Conservation (phyloP, 768 basidiomycete genomes). For the Coprinopsis cinerea region DNA sequence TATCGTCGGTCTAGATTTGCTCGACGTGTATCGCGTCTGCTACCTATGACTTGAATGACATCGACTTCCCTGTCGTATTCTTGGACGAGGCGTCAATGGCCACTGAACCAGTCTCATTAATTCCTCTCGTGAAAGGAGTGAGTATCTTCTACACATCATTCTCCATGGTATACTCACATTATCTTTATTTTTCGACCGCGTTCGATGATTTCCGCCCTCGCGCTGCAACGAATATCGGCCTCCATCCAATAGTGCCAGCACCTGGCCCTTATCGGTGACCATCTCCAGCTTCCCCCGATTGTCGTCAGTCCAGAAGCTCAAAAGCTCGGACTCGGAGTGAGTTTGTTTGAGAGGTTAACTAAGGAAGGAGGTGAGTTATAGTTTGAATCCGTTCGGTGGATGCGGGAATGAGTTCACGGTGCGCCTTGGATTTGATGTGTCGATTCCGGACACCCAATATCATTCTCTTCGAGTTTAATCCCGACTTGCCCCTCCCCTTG, state of each 20-base stretch:
- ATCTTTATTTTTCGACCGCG: too few relatives aligned
- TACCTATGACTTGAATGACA: conserved; percentile 53
- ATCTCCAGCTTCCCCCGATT: conserved; percentile 91
- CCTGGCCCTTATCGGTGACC: conserved; percentile 90
- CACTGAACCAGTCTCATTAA: conserved; percentile 86
- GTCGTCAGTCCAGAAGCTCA: conserved; percentile 75
- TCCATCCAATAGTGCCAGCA: conserved; percentile 71
- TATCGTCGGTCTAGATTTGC: conserved; percentile 53
- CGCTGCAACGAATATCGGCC: too few relatives aligned
- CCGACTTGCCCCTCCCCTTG: neutral
- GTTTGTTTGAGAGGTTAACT: conserved; percentile 87
- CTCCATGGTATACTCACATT: too few relatives aligned
- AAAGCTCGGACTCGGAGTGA: conserved; percentile 65
- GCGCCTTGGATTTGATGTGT: too few relatives aligned
- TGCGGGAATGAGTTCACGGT: too few relatives aligned
- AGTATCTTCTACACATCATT: conserved; percentile 28
- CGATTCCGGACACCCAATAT: too few relatives aligned
- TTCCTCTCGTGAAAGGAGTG: conserved; percentile 93
- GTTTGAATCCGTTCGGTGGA: neutral
- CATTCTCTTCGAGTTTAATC: too few relatives aligned
- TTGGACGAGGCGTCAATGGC: conserved; percentile 96
- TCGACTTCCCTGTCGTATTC: conserved; percentile 93
- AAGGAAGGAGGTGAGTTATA: conserved; percentile 63
- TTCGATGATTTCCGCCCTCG: too few relatives aligned
- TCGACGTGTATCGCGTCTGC: conserved; percentile 84